A percentile compares a stretch with the other conserved stretches of the same genome.
These are phyloP conservation scores for Kazachstania sp. DNA, from an alignment of 1,139 yeast genomes.

Conservation along the genomic window DNA sequence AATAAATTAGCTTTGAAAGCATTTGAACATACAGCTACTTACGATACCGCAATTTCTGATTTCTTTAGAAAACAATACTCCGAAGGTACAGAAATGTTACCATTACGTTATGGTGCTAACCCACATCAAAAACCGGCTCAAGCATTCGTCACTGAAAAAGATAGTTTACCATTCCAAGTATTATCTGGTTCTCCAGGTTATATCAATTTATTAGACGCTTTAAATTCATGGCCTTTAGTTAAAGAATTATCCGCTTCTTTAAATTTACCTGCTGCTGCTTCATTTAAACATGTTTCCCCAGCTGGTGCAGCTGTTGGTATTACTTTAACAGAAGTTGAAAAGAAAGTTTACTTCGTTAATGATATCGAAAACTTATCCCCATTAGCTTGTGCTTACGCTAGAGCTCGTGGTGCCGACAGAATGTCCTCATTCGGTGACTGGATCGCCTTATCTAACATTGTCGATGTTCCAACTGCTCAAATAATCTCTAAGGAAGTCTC, in stretches of 20 bases:
- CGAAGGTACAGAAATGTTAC: conserved; percentile 78
- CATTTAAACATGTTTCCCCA: conserved; percentile 97
- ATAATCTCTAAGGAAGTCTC: conserved; percentile 95
- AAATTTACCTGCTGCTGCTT: conserved; percentile 96
- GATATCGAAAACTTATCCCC: conserved; percentile 94
- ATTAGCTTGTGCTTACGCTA: conserved; percentile 93
- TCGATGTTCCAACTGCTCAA: conserved; percentile 92
- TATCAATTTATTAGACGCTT: conserved; percentile 89
- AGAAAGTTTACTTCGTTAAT: conserved; percentile 88
- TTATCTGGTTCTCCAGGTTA: conserved; percentile 95
- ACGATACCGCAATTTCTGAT: conserved; percentile 91
- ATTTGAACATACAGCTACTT: conserved; percentile 95
- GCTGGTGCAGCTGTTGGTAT: conserved; percentile 98
- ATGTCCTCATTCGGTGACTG: conserved; percentile 99
- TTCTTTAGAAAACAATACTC: conserved; percentile 96
- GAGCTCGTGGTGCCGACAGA: conserved; percentile 99
- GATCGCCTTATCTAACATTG: conserved; percentile 93
- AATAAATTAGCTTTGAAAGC: conserved; percentile 89
- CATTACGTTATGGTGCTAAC: conserved; percentile 96
- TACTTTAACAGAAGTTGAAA: conserved; percentile 83
- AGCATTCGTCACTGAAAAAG: conserved; percentile 72
- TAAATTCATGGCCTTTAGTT: conserved; percentile 97
- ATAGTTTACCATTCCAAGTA: conserved; percentile 88
- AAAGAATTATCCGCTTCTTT: conserved; percentile 91
- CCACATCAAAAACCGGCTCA: conserved; percentile 99